Base-by-base conservation (phyloP, 225 moss, liverwort and hornwort species). In the Physcomitrium patens region DNA sequence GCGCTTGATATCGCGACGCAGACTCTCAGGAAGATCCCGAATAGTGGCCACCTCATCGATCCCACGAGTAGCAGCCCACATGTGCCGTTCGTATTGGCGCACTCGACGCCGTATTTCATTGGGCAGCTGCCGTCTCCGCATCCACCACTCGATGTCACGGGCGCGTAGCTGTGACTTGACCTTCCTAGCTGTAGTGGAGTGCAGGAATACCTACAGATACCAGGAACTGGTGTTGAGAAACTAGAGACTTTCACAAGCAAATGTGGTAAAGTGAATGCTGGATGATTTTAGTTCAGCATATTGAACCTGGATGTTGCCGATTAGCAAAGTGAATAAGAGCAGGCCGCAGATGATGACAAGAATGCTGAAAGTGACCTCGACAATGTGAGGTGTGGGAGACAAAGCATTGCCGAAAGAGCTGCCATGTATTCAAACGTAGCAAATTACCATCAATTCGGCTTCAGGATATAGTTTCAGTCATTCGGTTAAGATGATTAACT, bases 81-180 rank as follows among this genome's bases (percentile, higher is more conserved):
- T 83, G 67, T 93, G 90, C n/a, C 92, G 81, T 77, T 93, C 96
- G 65, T 86, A 86, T 51, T 85, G 91, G 14, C 93, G 81, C 52
- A 96, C 93, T 9, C 96, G 85, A 43, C 89, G 89, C 47, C 96
- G 85, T 57, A 93, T 76, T 53, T 60, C 54, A 15, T 60, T 54
- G 3, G 96, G 93, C 63, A 96, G 74, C 79, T 89, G 93, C 19
- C 93, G 77, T 77, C 93, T 78, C 73, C 86, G 81, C 96, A 96
- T 96, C 96, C 96, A 96, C 96, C 93, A 93, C 17, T 92, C 96
- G 15, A 89, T 66, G 58, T 96, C 90, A 64, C 89, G 90, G 76
- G 91, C 89, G 47, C 86, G 90, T 18, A 96, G 69, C 63, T 92
- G 93, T 70, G 87, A 94, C 42, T 80, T 79, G 61, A 90, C 90